These are phyloP conservation scores for Discostella stelligeroides DNA, from an alignment of 108 stramenopile genomes.

Conservation along the genomic window DNA sequence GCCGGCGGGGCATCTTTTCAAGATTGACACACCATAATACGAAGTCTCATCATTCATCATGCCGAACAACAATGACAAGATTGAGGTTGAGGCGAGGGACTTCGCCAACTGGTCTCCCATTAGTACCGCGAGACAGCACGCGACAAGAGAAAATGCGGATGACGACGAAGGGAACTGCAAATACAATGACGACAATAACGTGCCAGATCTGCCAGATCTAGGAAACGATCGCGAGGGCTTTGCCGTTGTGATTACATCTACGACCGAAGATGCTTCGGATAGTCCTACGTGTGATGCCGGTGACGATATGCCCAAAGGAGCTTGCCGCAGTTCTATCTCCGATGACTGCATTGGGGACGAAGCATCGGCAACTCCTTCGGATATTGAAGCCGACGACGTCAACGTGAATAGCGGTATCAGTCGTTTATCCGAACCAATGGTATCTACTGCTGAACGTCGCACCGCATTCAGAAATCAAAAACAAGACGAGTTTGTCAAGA, in stretches of 20 bases:
- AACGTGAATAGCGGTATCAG: background rate
- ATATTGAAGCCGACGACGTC: background rate
- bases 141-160: background rate
- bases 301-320: background rate
- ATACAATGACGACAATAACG: slow-evolving; percentile 12
- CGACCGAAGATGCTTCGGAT: background rate
- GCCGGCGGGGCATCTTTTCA: too few relatives aligned
- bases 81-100: too few relatives aligned
- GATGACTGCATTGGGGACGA: background rate
- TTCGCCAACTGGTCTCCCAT: background rate
- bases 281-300: background rate
- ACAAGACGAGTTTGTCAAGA: slow-evolving; percentile 57
- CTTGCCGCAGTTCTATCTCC: background rate
- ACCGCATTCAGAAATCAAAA: slow-evolving; percentile 20
- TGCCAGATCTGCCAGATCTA: background rate
- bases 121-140: background rate
- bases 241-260: background rate
- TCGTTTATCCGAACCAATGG: background rate
- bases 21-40: too few relatives aligned
- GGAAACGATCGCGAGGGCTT: background rate
- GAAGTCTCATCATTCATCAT: too few relatives aligned
- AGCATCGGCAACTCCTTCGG: slow-evolving; percentile 5
- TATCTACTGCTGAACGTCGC: background rate
- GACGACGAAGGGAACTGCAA: background rate
- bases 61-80: background rate